Evolutionary conservation across 495 filamentous ascomycete species (phyloP), one percentile per base, ranked within the genome.

Genomic region (Xylaria intraflava): DNA sequence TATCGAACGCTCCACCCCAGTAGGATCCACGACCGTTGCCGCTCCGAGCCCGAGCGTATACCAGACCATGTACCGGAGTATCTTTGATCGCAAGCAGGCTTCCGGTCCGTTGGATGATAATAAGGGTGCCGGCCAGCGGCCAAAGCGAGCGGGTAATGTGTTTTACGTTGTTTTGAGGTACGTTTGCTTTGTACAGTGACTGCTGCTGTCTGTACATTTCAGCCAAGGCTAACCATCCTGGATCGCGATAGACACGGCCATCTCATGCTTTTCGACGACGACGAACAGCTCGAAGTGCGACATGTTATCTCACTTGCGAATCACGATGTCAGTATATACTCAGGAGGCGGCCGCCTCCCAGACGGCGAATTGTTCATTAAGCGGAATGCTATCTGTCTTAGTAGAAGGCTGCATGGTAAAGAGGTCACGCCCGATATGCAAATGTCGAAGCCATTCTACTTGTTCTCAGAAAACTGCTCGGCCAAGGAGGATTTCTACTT

Each of bases 401-500:
- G 82, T 16, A 78, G 88, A 57, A 88, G 81, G 64, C 67, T 77
- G n/a, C 78, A 80, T 56, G 78, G 78, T 31, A 67, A 82, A 16
- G 85, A 84, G 20, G 42, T 69, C 19, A 64, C 71, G 1, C 72
- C 75, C 5, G 74, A 81, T 46, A 72, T 65, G 10, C 80, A 80
- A 41, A 58, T 78, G 1, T 78, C 83, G 35, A 89, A 85, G 51
- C 92, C 94, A 0, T 97, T 95, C 68, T 97, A 82, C 64, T 71
- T 98, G 1, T 98, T 96, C 68, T 95, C 90, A 0, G 89, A 96
- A 46, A 94, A 94, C 56, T 85, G 87, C 61, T 95, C 89, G 0
- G 88, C 92, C 19, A 97, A 98, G 69, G 93, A 98, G 65, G 93
- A 98, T 59, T 97, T 98, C 72, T 98, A 98, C 67, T 88, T 94